These are phyloP conservation scores for Yarrowia deformans DNA, from an alignment of 805 yeast genomes.

Conservation along the genomic window DNA sequence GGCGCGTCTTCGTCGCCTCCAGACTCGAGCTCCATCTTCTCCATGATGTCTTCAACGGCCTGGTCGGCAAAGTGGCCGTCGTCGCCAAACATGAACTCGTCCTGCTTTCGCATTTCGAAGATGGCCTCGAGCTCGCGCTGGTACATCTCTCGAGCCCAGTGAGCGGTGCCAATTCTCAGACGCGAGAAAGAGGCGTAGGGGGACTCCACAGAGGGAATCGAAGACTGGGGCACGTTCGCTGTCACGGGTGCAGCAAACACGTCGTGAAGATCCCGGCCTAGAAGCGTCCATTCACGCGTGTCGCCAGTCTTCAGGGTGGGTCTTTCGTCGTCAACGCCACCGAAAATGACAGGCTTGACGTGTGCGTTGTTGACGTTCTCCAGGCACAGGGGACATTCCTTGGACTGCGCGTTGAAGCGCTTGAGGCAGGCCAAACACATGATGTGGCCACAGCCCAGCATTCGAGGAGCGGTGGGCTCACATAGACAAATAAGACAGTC, in stretches of 20 bases:
- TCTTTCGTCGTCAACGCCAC: slow-evolving; percentile 62
- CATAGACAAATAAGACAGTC: slow-evolving; percentile 92
- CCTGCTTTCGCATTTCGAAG: slow-evolving; percentile 60
- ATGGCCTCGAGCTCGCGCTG: slow-evolving; percentile 67
- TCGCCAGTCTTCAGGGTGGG: slow-evolving; percentile 61
- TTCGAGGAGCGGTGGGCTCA: slow-evolving; percentile 90
- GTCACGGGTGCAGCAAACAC: slow-evolving; percentile 43
- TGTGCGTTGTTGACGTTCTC: slow-evolving; percentile 62
- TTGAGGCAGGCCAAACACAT: slow-evolving; percentile 84
- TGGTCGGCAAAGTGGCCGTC: slow-evolving; percentile 60
- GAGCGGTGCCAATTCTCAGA: slow-evolving; percentile 68
- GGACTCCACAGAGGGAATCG: slow-evolving; percentile 29
- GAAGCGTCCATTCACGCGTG: slow-evolving; percentile 66
- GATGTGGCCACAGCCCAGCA: slow-evolving; percentile 94
- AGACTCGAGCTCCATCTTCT: slow-evolving; percentile 43
- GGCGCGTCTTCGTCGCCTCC: background rate
- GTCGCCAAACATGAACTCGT: slow-evolving; percentile 64
- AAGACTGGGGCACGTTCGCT: slow-evolving; percentile 21
- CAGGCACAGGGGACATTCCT: slow-evolving; percentile 84
- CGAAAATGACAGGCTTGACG: slow-evolving; percentile 67
- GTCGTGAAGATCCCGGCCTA: slow-evolving; percentile 56
- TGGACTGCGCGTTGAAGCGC: slow-evolving; percentile 65
- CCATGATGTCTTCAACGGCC: slow-evolving; percentile 65
- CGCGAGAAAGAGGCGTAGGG: slow-evolving; percentile 59
- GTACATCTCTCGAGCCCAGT: slow-evolving; percentile 62